phyloP scores from a whole-genome alignment of 108 stramenopile genomes.

The Nannochloropsis gaditana region DNA sequence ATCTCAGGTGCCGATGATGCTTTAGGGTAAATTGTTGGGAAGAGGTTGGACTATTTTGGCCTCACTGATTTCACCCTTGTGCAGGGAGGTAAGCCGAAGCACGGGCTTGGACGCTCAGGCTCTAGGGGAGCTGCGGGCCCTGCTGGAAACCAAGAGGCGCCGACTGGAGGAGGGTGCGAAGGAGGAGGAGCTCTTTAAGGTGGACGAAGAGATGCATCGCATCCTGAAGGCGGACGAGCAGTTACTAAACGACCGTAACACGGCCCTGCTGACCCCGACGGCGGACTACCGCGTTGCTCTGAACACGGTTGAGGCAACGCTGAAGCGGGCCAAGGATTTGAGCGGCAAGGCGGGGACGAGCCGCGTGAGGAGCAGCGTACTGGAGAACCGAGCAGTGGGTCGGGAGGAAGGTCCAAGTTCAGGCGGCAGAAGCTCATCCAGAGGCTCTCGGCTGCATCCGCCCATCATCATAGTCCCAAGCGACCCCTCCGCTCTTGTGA shows the following conservation, averaged over 20 bases:
- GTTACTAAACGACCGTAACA: not conserved
- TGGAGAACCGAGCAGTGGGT: not conserved
- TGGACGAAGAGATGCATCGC: slow-evolving; percentile 14
- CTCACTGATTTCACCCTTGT: not conserved
- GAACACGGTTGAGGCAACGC: not conserved
- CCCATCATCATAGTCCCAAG: not conserved
- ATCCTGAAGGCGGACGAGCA: not conserved
- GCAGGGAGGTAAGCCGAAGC: slow-evolving; percentile 4
- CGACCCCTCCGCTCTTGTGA: not conserved
- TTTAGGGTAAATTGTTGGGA: not conserved
- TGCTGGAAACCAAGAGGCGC: not conserved
- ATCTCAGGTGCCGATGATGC: not conserved
- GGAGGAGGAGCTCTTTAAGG: not conserved
- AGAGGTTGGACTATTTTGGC: not conserved
- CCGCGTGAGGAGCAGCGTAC: not conserved
- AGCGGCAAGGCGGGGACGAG: not conserved
- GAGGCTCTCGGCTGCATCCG: not conserved
- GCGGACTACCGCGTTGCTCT: not conserved
- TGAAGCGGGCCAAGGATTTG: not conserved
- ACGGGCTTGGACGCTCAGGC: slow-evolving; percentile 1
- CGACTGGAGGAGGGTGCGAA: not conserved
- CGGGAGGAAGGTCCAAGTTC: too few relatives aligned
- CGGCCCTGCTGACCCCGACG: not conserved
- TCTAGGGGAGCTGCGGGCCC: not conserved
- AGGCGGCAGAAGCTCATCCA: not conserved